Evolutionary conservation across 2,329 filamentous ascomycete species (phyloP).

Genomic region (Claviceps lovelessii): DNA sequence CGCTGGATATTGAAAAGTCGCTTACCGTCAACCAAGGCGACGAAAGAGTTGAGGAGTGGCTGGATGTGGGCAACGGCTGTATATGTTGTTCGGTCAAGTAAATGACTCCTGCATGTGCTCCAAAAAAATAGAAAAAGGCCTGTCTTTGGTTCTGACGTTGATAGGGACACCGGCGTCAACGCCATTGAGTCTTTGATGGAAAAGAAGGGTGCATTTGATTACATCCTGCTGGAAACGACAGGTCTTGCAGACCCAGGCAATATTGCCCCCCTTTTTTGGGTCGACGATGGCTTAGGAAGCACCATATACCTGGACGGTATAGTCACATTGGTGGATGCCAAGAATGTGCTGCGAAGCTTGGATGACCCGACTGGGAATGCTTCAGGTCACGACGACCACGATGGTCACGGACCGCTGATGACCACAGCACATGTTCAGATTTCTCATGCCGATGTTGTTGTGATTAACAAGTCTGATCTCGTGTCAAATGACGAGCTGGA

Average conservation of each 20-base stretch:
- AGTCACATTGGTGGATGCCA: constrained; percentile 87
- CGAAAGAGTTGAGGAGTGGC: constrained; percentile 80
- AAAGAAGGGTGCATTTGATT: constrained; percentile 85
- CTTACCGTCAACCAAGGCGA: constrained; percentile 78
- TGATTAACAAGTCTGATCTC: constrained; percentile 87
- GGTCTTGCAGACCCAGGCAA: constrained; percentile 92
- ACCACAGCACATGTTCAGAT: constrained; percentile 94
- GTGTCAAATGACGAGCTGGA: constrained; percentile 56
- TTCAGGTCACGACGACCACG: constrained; percentile 35
- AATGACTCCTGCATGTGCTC: constrained; percentile 1
- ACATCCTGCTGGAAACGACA: constrained; percentile 92
- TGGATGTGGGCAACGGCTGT: constrained; percentile 91
- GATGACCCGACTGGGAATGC: constrained; percentile 53
- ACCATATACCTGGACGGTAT: constrained; percentile 95
- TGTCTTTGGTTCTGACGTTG: not conserved
- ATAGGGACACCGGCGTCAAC: constrained; percentile 75
- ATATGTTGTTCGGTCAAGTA: constrained; percentile 97
- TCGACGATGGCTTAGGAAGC: constrained; percentile 88
- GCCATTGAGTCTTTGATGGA: constrained; percentile 95
- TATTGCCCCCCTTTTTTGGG: constrained; percentile 91
- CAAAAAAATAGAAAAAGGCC: too few species aligned
- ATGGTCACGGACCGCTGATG: constrained; percentile 51
- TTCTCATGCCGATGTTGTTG: constrained; percentile 86
- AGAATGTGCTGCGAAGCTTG: constrained; percentile 72
- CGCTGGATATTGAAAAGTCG: constrained; percentile 89